These are phyloP conservation scores for Claviceps africana DNA, from an alignment of 2,329 filamentous ascomycete genomes.

Conservation along the genomic window DNA sequence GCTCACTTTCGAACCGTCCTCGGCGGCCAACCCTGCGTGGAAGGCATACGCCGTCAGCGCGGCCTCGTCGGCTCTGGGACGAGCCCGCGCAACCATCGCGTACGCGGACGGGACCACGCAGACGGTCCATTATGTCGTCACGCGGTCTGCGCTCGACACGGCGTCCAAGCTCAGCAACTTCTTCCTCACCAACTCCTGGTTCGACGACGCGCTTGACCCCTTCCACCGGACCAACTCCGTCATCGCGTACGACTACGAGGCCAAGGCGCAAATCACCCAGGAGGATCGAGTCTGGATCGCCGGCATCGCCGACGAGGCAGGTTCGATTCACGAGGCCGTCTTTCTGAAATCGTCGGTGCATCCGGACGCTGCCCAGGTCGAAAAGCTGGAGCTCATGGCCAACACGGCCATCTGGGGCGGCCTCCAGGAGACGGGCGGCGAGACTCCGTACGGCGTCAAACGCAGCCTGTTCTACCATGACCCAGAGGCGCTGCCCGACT, in stretches of 20 bases:
- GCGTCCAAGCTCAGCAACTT: slow-evolving; percentile 36
- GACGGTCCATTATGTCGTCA: slow-evolving; percentile 42
- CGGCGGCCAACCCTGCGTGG: slow-evolving; percentile 6
- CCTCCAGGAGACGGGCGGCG: not conserved
- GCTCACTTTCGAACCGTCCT: slow-evolving; percentile 18
- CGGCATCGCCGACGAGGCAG: slow-evolving; percentile 45
- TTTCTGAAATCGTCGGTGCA: slow-evolving; percentile 39
- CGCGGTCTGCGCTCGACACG: slow-evolving; percentile 29
- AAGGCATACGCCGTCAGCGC: slow-evolving; percentile 29
- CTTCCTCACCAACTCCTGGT: slow-evolving; percentile 39
- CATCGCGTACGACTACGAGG: slow-evolving; percentile 42
- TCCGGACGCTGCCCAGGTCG: slow-evolving; percentile 33
- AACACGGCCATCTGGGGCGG: slow-evolving; percentile 1
- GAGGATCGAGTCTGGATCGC: slow-evolving; percentile 42
- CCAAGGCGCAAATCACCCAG: slow-evolving; percentile 26
- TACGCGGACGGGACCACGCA: slow-evolving; percentile 35
- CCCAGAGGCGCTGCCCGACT: slow-evolving; percentile 26
- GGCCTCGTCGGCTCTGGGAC: slow-evolving; percentile 30
- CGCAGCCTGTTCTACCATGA: slow-evolving; percentile 46
- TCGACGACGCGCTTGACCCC: slow-evolving; percentile 34
- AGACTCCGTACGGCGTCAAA: slow-evolving; percentile 23
- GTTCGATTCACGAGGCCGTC: slow-evolving; percentile 40
- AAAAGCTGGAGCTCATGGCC: slow-evolving; percentile 29
- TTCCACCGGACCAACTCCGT: slow-evolving; percentile 40
- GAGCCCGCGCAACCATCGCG: slow-evolving; percentile 30